Conservation (phyloP, 2,329 filamentous ascomycete species). For the Alternaria atra region DNA sequence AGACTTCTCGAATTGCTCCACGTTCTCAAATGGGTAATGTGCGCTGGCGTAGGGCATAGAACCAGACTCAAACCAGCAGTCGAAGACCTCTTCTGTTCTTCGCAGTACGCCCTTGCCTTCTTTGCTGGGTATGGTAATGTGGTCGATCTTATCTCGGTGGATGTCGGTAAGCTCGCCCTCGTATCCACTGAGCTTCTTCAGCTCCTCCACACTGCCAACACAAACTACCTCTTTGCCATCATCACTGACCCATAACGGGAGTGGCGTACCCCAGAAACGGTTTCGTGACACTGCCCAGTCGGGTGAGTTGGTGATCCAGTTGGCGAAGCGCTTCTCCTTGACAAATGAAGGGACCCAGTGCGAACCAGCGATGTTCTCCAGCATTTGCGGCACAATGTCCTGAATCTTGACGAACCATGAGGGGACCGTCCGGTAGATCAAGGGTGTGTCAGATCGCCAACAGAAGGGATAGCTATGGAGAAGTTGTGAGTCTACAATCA, state of each 20-base stretch:
- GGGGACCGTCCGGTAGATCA: slow-evolving; percentile 91
- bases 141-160: slow-evolving; percentile 90
- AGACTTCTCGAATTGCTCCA: slow-evolving; percentile 77
- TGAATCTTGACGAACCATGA: slow-evolving; percentile 95
- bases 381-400: slow-evolving; percentile 83
- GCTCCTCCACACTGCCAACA: slow-evolving; percentile 82
- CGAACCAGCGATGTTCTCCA: slow-evolving; percentile 87
- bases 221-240: slow-evolving; percentile 88
- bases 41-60: slow-evolving; percentile 93
- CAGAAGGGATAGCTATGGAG: slow-evolving; percentile 95
- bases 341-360: slow-evolving; percentile 93
- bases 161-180: slow-evolving; percentile 83
- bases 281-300: slow-evolving; percentile 97
- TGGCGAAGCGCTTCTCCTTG: slow-evolving; percentile 89
- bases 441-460: slow-evolving; percentile 90
- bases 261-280: slow-evolving; percentile 93
- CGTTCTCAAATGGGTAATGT: slow-evolving; percentile 92
- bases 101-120: slow-evolving; percentile 83
- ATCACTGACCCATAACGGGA: slow-evolving; percentile 91
- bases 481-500: slow-evolving; percentile 86
- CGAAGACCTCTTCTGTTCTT: slow-evolving; percentile 88
- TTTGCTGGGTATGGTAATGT: slow-evolving; percentile 92
- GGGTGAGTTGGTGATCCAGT: slow-evolving; percentile 88
- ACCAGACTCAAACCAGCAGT: slow-evolving; percentile 97
- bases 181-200: slow-evolving; percentile 87